These are phyloP conservation scores for Xylariaceae sp. DNA, from an alignment of 2,329 filamentous ascomycete species.

Conservation along the genomic window DNA sequence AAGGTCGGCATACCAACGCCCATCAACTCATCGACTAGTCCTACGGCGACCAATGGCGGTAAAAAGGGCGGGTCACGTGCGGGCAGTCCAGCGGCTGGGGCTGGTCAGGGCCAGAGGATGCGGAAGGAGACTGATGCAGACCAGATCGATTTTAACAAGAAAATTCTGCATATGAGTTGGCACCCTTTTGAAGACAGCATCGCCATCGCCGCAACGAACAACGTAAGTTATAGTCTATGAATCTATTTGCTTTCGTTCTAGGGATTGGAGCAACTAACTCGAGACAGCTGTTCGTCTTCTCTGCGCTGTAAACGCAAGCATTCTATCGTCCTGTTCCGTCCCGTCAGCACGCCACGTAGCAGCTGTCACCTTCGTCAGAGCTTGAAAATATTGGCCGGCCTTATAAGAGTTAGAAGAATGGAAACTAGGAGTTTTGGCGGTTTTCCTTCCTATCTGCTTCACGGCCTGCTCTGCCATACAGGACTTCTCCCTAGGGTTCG, in stretches of 20 bases:
- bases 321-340: slow-evolving; percentile 7
- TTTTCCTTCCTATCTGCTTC: slow-evolving; percentile 6
- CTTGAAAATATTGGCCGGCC: slow-evolving; percentile 3
- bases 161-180: slow-evolving; percentile 99
- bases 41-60: slow-evolving; percentile 70
- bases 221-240: slow-evolving; percentile 68
- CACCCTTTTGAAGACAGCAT: slow-evolving; percentile 99
- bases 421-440: slow-evolving; percentile 8
- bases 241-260: not conserved
- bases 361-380: slow-evolving; percentile 8
- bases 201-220: slow-evolving; percentile 98
- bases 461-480: slow-evolving; percentile 7
- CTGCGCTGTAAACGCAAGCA: slow-evolving; percentile 64
- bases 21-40: slow-evolving; percentile 83
- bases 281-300: slow-evolving; percentile 76
- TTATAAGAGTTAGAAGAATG: slow-evolving; percentile 3
- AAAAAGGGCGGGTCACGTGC: slow-evolving; percentile 92
- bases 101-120: slow-evolving; percentile 89
- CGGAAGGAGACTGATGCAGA: slow-evolving; percentile 98
- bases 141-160: slow-evolving; percentile 99
- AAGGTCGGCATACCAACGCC: slow-evolving; percentile 98
- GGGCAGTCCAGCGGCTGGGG: slow-evolving; percentile 80
- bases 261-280: slow-evolving; percentile 35
- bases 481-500: slow-evolving; percentile 6
- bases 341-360: not conserved